A percentile compares a stretch with the other conserved stretches of the same genome.
Evolutionary conservation across 306 rosid species (phyloP).

Genomic region (Acacia crassicarpa): DNA sequence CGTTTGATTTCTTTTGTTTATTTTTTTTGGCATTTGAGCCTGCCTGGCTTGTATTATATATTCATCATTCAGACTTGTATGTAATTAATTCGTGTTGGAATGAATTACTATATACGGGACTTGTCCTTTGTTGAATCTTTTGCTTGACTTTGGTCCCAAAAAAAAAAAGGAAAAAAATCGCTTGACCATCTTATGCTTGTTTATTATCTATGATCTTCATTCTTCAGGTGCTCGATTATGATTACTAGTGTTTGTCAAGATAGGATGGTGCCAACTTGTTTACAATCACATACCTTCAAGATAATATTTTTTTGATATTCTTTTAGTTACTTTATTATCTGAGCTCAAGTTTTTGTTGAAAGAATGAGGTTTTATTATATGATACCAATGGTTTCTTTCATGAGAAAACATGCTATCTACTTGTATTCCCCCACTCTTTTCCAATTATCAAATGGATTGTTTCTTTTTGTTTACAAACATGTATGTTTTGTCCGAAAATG

Average conservation of each 20-base stretch:
- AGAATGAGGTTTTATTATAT: background rate
- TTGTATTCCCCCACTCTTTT: background rate
- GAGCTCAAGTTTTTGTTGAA: background rate
- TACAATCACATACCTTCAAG: background rate
- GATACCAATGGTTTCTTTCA: background rate
- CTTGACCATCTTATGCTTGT: background rate
- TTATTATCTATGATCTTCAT: background rate
- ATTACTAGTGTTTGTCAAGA: background rate
- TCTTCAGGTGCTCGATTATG: background rate
- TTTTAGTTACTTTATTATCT: background rate
- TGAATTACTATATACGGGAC: background rate
- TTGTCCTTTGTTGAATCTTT: background rate
- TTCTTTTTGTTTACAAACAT: too few relatives aligned
- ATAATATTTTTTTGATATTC: background rate
- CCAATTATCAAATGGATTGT: too few relatives aligned
- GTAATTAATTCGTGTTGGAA: background rate
- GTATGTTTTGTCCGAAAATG: background rate
- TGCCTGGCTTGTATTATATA: background rate
- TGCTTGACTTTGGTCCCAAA: background rate
- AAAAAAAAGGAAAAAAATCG: background rate
- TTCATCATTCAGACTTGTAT: background rate
- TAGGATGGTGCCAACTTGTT: background rate
- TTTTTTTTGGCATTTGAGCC: too few relatives aligned
- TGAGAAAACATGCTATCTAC: background rate
- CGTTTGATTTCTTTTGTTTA: background rate